These are phyloP conservation scores for Termitomyces sp. DNA, from an alignment of 768 basidiomycete genomes.

Conservation along the genomic window DNA sequence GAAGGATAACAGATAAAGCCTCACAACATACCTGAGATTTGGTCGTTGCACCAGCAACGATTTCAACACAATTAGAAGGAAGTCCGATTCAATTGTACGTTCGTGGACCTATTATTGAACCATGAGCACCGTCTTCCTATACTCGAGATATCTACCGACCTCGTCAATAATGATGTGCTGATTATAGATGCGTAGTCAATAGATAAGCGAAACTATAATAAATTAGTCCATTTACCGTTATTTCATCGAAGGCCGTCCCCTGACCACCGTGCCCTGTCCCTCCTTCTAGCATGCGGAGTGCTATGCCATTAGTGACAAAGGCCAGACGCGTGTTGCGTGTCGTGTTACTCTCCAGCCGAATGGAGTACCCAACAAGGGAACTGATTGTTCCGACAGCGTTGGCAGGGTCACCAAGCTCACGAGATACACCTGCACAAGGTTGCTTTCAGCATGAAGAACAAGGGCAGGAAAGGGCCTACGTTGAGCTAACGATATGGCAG, in stretches of 20 bases:
- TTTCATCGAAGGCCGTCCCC: constrained; percentile 85
- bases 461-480: constrained; percentile 30
- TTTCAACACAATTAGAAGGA: constrained; percentile 90
- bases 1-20: neutral
- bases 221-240: constrained; percentile 55
- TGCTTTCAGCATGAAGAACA: constrained; percentile 2
- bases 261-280: constrained; percentile 64
- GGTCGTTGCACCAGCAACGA: constrained; percentile 69
- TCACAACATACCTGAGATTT: constrained; percentile 66
- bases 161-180: constrained; percentile 97
- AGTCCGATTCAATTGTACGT: constrained; percentile 95
- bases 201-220: neutral
- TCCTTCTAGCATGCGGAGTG: constrained; percentile 93
- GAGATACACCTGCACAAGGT: constrained; percentile 55
- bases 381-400: constrained; percentile 69
- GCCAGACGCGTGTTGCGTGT: constrained; percentile 72
- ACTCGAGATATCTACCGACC: constrained; percentile 29
- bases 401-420: constrained; percentile 82
- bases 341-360: constrained; percentile 85
- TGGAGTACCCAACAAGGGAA: constrained; percentile 91
- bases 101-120: constrained; percentile 72
- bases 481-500: constrained; percentile 92
- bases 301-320: constrained; percentile 93
- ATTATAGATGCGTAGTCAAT: neutral
- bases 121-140: neutral